phyloP scores from a whole-genome alignment of 2,329 filamentous ascomycete genomes.

The Aspergillus tamarii region DNA sequence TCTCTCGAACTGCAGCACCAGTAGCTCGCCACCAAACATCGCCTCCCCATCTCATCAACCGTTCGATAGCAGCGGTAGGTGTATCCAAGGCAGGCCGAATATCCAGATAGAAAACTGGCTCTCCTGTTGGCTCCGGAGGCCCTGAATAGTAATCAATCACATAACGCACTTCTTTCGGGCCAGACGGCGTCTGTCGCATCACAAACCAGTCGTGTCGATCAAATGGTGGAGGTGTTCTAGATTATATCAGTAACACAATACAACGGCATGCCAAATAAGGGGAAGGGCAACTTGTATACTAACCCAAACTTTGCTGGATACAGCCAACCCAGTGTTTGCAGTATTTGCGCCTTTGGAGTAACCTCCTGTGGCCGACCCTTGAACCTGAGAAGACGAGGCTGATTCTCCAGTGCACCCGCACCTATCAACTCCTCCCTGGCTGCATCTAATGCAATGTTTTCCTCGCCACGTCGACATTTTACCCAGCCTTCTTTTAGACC shows the following conservation, averaged over 20 bases:
- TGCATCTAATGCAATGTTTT: conserved; percentile 61
- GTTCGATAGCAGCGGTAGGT: conserved; percentile 77
- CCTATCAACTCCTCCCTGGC: conserved; percentile 52
- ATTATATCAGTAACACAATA: conserved; percentile 1
- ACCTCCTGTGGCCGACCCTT: conserved; percentile 85
- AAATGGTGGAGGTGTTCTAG: conserved; percentile 80
- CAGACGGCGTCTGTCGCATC: conserved; percentile 67
- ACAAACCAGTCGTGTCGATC: conserved; percentile 98
- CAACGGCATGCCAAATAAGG: background rate
- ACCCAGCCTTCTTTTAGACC: conserved; percentile 75
- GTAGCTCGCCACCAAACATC: conserved; percentile 93
- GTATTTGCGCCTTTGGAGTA: conserved; percentile 86
- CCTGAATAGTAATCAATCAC: conserved; percentile 96
- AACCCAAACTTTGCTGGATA: conserved; percentile 80
- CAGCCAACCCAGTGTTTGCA: conserved; percentile 76
- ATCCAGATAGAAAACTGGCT: conserved; percentile 94
- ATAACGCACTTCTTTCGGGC: conserved; percentile 81
- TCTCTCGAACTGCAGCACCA: conserved; percentile 63
- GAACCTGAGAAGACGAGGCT: conserved; percentile 81
- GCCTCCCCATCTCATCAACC: conserved; percentile 84
- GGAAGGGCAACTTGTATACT: conserved; percentile 32
- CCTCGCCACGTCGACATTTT: conserved; percentile 73
- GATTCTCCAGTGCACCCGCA: conserved; percentile 36
- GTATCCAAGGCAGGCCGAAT: conserved; percentile 86
- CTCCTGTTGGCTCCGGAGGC: conserved; percentile 77